Conservation (phyloP, 2,329 filamentous ascomycete species). For the Rachicladosporium sp. region DNA sequence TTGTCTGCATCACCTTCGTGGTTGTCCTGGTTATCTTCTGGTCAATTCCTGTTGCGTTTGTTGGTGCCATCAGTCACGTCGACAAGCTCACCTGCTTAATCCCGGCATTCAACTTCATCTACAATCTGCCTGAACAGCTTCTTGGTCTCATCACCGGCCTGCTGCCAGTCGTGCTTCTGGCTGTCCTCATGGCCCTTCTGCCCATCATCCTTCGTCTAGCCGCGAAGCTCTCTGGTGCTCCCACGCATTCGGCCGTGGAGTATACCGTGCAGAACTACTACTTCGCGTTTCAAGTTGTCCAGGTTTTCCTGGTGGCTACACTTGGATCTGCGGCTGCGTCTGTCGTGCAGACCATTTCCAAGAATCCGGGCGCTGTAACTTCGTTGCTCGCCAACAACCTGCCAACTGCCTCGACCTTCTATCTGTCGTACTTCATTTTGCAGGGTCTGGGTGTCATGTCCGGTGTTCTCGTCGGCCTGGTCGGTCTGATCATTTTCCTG, state of each 20-base stretch:
- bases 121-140: slow-evolving; percentile 56
- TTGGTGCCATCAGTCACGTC: slow-evolving; percentile 80
- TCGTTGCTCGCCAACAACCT: slow-evolving; percentile 32
- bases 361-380: slow-evolving; percentile 34
- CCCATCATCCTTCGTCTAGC: slow-evolving; percentile 71
- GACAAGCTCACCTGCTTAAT: slow-evolving; percentile 34
- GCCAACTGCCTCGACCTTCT: slow-evolving; percentile 82
- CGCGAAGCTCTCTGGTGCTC: slow-evolving; percentile 68
- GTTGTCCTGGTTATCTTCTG: slow-evolving; percentile 77
- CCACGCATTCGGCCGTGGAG: slow-evolving; percentile 68
- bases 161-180: slow-evolving; percentile 64
- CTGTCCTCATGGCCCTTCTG: slow-evolving; percentile 75
- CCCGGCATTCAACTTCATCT: slow-evolving; percentile 24
- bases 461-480: slow-evolving; percentile 59
- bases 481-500: slow-evolving; percentile 60
- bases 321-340: slow-evolving; percentile 68
- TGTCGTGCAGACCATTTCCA: slow-evolving; percentile 53
- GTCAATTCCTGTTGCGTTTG: slow-evolving; percentile 61
- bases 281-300: slow-evolving; percentile 80
- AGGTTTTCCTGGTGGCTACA: slow-evolving; percentile 83
- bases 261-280: slow-evolving; percentile 78
- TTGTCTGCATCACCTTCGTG: slow-evolving; percentile 58
- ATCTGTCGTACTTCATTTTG: slow-evolving; percentile 87
- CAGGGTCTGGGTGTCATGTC: slow-evolving; percentile 75
- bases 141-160: slow-evolving; percentile 76